phyloP scores from a whole-genome alignment of 2,329 filamentous ascomycete species.

The Corynespora cassiicola region DNA sequence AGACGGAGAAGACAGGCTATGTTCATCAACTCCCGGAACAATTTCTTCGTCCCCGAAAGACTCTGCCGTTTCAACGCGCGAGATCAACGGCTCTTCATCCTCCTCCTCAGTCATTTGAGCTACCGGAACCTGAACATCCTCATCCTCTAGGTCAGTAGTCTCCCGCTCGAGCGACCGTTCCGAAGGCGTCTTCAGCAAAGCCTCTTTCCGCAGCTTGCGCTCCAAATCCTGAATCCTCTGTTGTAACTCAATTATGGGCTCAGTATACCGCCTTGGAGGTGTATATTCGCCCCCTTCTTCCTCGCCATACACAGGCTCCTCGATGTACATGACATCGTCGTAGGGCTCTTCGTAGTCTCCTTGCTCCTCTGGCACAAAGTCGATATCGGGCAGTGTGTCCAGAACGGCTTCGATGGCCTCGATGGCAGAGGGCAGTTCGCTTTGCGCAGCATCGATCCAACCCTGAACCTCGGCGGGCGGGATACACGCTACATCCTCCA shows the following conservation, averaged over 20 bases:
- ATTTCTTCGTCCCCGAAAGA: no score
- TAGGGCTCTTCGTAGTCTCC: not conserved
- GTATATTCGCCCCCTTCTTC: no score
- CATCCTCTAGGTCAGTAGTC: not conserved
- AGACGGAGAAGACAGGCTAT: no score
- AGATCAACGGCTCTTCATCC: not conserved
- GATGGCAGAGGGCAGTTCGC: conserved; percentile 21
- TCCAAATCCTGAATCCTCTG: conserved; percentile 17
- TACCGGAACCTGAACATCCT: no score
- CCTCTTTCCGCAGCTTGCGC: conserved; percentile 8
- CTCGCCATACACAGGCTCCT: not conserved
- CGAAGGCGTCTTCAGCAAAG: no score
- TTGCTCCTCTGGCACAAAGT: conserved; percentile 1
- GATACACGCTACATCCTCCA: conserved; percentile 15
- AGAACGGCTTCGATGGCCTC: conserved; percentile 19
- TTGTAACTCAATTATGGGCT: conserved; percentile 16
- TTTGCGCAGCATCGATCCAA: conserved; percentile 25
- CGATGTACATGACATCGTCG: not conserved
- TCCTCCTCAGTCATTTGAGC: not conserved
- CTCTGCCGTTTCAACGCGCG: no score
- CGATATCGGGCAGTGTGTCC: conserved; percentile 45
- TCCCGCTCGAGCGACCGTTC: no score
- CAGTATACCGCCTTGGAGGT: no score
- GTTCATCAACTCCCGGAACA: no score
- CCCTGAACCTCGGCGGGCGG: conserved; percentile 18